A percentile compares a stretch with the other conserved stretches of the same genome.
Evolutionary conservation across 2,329 filamentous ascomycete genomes (phyloP).

Genomic region (Penicillium sp.): DNA sequence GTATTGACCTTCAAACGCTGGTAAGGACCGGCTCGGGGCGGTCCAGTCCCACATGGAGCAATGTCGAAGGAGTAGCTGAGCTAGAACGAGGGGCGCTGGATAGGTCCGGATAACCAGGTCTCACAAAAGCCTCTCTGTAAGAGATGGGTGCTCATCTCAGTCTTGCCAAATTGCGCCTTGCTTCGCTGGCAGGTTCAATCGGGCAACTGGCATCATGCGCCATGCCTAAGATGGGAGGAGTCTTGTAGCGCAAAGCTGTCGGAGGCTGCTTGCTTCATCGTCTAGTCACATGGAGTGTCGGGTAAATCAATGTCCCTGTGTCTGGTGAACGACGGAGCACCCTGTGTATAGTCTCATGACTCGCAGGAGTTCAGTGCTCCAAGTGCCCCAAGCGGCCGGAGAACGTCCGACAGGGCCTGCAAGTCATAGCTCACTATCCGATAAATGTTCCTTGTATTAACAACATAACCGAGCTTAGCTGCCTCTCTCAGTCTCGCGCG

Average conservation of each 20-base stretch:
- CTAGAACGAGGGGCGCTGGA: background rate
- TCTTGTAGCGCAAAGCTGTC: background rate
- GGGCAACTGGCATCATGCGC: conserved; percentile 1
- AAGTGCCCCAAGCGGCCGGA: background rate
- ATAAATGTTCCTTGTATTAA: background rate
- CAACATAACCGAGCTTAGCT: background rate
- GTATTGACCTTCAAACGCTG: background rate
- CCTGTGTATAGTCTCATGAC: conserved; percentile 5
- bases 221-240: background rate
- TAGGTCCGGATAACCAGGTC: background rate
- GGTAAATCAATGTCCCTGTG: background rate
- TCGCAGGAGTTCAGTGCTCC: background rate
- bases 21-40: background rate
- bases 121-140: background rate
- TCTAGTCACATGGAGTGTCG: background rate
- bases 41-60: background rate
- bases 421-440: background rate
- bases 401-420: background rate
- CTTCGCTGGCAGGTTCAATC: background rate
- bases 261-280: background rate
- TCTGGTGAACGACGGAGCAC: background rate
- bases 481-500: background rate
- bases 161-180: conserved; percentile 8
- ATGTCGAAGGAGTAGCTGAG: background rate
- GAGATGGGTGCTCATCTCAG: conserved; percentile 1